Evolutionary conservation across 2,329 filamentous ascomycete genomes (phyloP), one percentile per base, ranked within the genome.

Genomic region (Epichloe brachyelytri): DNA sequence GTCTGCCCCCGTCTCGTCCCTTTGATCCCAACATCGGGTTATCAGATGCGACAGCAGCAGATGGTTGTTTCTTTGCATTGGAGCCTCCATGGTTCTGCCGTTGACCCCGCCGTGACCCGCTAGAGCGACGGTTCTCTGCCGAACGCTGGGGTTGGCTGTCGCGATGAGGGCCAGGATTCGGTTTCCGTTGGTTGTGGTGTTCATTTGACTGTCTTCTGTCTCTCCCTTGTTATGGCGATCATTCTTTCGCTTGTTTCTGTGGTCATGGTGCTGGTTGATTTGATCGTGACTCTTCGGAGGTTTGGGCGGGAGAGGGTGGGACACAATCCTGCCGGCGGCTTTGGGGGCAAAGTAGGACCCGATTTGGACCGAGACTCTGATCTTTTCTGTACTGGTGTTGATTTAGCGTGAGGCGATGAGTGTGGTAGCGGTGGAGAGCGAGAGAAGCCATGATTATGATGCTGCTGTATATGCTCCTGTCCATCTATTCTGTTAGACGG

Each of bases 181-280:
- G 5, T 26, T 20, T 38, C 5, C 46, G 39, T 20, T 48, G 46
- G 22, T 48, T 39, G 17, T 46, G 19, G 17, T 46, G 43, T n/a
- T 54, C 52, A 14, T 47, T 51, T 10, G 52, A 49, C 15, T 49
- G 52, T 43, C 63, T 59, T 20, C 55, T 22, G n/a, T 52, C 62
- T 22, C 62, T 60, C 37, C 59, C 19, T 60, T 63, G 43, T 58
- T 57, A 12, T 67, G 60, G 8, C 63, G 61, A 22, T 69, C 65
- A 46, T 61, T 58, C 41, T 59, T 63, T 19, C 62, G 62, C 44
- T 60, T 66, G 40, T 62, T 60, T 15, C 60, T 58, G 46, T 62
- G 56, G 20, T 65, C 64, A 11, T 60, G 61, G 40, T 59, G 55
- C 19, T 59, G 51, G 11, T 64, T 60, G 12, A 58, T 51, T 44